Base-by-base conservation (phyloP, 2,329 filamentous ascomycete species). In the Arthrobotrys musiformis region DNA sequence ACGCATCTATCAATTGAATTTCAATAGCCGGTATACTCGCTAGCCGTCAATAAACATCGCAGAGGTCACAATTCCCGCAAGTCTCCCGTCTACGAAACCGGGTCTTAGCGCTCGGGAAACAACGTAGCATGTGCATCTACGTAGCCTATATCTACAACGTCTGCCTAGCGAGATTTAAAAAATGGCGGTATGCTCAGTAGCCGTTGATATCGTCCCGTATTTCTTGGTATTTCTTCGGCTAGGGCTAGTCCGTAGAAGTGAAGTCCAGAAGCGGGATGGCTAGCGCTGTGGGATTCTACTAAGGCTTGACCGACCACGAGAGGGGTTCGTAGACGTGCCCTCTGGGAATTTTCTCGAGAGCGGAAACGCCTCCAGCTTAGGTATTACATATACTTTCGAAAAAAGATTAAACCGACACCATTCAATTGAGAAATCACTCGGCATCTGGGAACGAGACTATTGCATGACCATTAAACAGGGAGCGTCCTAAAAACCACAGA, bases 101-200 rank as follows among this genome's bases (percentile, higher is more conserved):
- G 30, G 50, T 56, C 50, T 13, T 6, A 40, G 26, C 30, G 8
- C 19, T 15, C 33, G 3, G 37, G 8, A 42, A 5, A 50, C 3
- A 15, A 19, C 4, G 48, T 52, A 17, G 26, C 48, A 33, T 54
- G 26, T 56, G 50, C n/a, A 24, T 46, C 1, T 28, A 30, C 22
- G 11, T 17, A 15, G 40, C 7, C 40, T 42, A 17, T 19, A 8
- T 19, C 40, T 42, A 42, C 19, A 22, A 15, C n/a, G 50, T 56
- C 50, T 56, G 50, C 50, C 50, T 56, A 56, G n/a, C n/a, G 28
- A 35, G 50, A 56, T 56, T n/a, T n/a, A 56, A 22, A 6, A 56
- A 35, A 35, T 1, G 9, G 7, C 19, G 22, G 11, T 9, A 17
- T 17, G 4, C 15, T 17, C 40, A 35, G 15, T 15, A 24, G 13